Percentiles rank a stretch among this genome's conserved stretches.
Conservation (phyloP, 2,329 filamentous ascomycete species). For the Sporothrix dimorphospora region DNA sequence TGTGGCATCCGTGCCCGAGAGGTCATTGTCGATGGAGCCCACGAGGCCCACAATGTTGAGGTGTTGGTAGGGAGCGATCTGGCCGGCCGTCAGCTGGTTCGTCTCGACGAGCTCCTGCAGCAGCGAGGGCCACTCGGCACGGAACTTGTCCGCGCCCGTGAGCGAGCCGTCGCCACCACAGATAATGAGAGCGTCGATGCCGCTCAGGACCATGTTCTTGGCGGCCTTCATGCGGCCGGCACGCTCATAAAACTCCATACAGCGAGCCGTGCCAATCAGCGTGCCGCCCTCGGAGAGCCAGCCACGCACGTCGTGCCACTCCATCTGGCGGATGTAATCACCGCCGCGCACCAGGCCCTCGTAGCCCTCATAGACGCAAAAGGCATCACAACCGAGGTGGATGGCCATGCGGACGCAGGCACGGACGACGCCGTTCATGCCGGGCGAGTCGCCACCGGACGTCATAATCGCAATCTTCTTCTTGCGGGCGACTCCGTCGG, state of each 20-base stretch:
- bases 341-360: slow-evolving; percentile 91
- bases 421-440: slow-evolving; percentile 91
- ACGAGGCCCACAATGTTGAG: slow-evolving; percentile 97
- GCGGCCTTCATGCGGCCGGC: slow-evolving; percentile 81
- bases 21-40: slow-evolving; percentile 97
- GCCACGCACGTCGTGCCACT: slow-evolving; percentile 92
- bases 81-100: slow-evolving; percentile 69
- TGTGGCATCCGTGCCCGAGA: slow-evolving; percentile 94
- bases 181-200: slow-evolving; percentile 94
- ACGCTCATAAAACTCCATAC: slow-evolving; percentile 89
- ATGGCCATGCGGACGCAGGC: slow-evolving; percentile 92
- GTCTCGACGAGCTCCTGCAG: slow-evolving; percentile 80
- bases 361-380: slow-evolving; percentile 89
- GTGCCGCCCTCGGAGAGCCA: slow-evolving; percentile 94
- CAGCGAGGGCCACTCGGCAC: slow-evolving; percentile 87
- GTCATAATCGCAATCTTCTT: slow-evolving; percentile 89
- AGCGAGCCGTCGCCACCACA: slow-evolving; percentile 96
- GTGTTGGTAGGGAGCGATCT: slow-evolving; percentile 76
- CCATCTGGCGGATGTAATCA: slow-evolving; percentile 82
- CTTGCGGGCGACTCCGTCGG: slow-evolving; percentile 44
- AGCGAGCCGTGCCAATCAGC: slow-evolving; percentile 91
- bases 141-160: slow-evolving; percentile 92
- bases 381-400: slow-evolving; percentile 78
- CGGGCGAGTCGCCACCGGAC: slow-evolving; percentile 89
- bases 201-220: slow-evolving; percentile 90